A percentile compares a stretch with the other conserved stretches of the same genome.
Evolutionary conservation across 1,284 basidiomycete species (phyloP).

Genomic region (Malassezia sp.): DNA sequence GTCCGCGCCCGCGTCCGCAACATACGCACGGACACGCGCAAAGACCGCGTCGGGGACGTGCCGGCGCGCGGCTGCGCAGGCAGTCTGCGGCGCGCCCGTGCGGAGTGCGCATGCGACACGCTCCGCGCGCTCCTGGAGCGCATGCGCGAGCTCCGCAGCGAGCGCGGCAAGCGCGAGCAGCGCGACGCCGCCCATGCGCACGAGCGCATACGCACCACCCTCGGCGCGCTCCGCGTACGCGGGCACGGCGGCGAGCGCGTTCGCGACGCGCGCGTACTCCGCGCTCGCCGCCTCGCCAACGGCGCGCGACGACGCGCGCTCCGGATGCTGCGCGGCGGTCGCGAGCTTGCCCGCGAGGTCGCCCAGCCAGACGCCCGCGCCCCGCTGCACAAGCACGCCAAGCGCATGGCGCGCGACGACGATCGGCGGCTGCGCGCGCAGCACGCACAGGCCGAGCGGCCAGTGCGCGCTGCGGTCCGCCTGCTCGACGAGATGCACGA

Average conservation of each 20-base stretch:
- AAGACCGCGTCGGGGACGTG: not conserved
- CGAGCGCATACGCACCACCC: not conserved
- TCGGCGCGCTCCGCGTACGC: not conserved
- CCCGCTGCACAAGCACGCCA: slow-evolving; percentile 4
- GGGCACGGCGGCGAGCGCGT: not conserved
- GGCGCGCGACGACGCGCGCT: slow-evolving; percentile 7
- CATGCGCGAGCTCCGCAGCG: slow-evolving; percentile 1
- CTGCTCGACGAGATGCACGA: slow-evolving; percentile 32
- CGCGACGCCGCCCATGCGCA: slow-evolving; percentile 1
- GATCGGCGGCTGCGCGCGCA: slow-evolving; percentile 11
- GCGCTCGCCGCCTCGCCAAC: slow-evolving; percentile 10
- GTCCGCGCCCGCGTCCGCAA: slow-evolving; percentile 1
- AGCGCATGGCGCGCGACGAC: slow-evolving; percentile 25
- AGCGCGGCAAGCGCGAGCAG: slow-evolving; percentile 4
- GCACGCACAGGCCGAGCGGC: slow-evolving; percentile 22
- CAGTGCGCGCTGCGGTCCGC: slow-evolving; percentile 32
- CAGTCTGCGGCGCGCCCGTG: not conserved
- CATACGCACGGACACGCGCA: not conserved
- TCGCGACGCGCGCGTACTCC: slow-evolving; percentile 6
- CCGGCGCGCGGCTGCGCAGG: not conserved
- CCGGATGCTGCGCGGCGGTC: slow-evolving; percentile 6
- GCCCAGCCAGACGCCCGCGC: slow-evolving; percentile 9
- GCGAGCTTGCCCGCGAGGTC: slow-evolving; percentile 8
- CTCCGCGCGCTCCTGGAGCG: not conserved
- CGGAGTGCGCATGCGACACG: not conserved